Base-by-base conservation (phyloP, 2,329 filamentous ascomycete species). In the Rasamsonia emersonii region DNA sequence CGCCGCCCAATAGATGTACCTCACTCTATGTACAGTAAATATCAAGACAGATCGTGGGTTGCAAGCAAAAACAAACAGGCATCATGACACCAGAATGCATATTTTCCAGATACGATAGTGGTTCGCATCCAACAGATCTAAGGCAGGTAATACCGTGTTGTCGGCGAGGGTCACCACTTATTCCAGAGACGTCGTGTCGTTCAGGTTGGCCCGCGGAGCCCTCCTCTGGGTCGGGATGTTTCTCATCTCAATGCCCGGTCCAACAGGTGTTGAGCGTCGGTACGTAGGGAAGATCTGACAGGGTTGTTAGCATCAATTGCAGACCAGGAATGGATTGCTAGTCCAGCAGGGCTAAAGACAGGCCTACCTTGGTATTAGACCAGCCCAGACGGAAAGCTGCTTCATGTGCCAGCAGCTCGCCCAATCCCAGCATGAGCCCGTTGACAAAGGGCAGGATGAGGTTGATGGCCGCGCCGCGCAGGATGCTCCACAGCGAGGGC, bases 371-470 rank as follows among this genome's bases (percentile, higher is more conserved):
- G 38, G 91, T 96, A 33, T 81, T 81, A 42, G 82, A 79, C 91
- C 91, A 98, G 39, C 91, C 91, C 47, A 96, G 66, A 50, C 89
- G 71, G 54, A 89, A 98, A 2, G 91, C 91, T 30, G 85, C 81
- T 65, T 98, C 91, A 54, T 98, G 91, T 33, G 91, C 91, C 59
- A 98, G 89, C 31, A 98, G 65, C 65, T 98, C 91, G 46, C 91
- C 91, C 53, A 98, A 95, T 2, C 91, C 91, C 51, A 98, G 65
- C 91, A 98, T 98, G 69, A 98, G 75, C 28, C 91, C 91, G 63
- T 98, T 98, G 53, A 98, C 77, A 51, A 98, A 98, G 0, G 91
- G 91, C 13, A 98, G 64, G 1, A 98, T 51, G n/a, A 98, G 68
- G 58, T 98, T 98, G 63, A 98, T 98, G 4, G 88, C 86, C 10